Conservation (phyloP, 345 rosid genomes). For the Moricandia moricandioides region DNA sequence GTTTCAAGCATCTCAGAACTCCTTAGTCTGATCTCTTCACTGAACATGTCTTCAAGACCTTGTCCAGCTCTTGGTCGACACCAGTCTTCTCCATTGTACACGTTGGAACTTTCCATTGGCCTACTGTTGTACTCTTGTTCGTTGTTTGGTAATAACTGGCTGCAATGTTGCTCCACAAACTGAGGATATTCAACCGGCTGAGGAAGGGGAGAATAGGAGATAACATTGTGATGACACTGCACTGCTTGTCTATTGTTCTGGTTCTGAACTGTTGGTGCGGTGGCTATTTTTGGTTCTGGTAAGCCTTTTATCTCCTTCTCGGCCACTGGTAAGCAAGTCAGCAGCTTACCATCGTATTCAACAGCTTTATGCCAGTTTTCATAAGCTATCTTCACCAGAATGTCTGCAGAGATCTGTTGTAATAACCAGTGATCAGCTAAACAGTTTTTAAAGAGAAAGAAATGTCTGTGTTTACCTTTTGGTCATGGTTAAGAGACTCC, state of each 20-base stretch:
- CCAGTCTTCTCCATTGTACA: conserved; percentile 67
- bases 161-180: conserved; percentile 43
- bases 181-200: conserved; percentile 52
- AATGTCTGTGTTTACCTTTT: conserved; percentile 53
- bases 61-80: conserved; percentile 45
- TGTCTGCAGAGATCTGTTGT: conserved; percentile 72
- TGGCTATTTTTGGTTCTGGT: conserved; percentile 18
- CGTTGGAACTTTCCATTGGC: conserved; percentile 46
- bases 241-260: conserved; percentile 41
- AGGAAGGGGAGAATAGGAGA: conserved; percentile 42
- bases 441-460: background rate
- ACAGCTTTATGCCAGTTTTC: conserved; percentile 87
- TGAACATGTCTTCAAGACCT: conserved; percentile 57
- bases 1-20: conserved; percentile 86
- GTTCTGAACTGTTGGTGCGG: conserved; percentile 12
- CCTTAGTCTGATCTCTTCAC: conserved; percentile 69
- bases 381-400: conserved; percentile 76
- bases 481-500: conserved; percentile 70
- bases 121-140: conserved; percentile 44
- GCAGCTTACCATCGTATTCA: conserved; percentile 74
- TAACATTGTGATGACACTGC: conserved; percentile 41
- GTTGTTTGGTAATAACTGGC: conserved; percentile 39
- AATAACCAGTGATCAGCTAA: conserved; percentile 27
- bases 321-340: conserved; percentile 48
- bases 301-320: conserved; percentile 43